These are phyloP conservation scores for Magnolia officinalis DNA, from an alignment of 164 flowering plant species.

Conservation along the genomic window DNA sequence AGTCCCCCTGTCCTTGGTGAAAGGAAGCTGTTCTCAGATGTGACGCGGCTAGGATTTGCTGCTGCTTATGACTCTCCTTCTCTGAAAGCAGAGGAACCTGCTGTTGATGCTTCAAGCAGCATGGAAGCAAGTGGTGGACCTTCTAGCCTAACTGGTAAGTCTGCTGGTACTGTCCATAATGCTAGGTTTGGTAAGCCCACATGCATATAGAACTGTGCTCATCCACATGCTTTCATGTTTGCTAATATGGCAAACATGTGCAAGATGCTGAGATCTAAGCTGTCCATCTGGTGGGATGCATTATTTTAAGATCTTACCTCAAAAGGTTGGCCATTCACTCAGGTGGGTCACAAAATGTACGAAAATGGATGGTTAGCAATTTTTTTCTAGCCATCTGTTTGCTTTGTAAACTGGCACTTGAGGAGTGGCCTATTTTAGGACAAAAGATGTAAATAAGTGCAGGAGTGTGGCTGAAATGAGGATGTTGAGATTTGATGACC, in stretches of 20 bases:
- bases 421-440: too few relatives aligned
- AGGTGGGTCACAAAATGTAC: too few relatives aligned
- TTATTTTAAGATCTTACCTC: too few relatives aligned
- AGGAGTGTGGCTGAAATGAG: too few relatives aligned
- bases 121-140: constrained; percentile 28
- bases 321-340: too few relatives aligned
- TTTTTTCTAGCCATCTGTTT: too few relatives aligned
- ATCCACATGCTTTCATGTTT: background rate
- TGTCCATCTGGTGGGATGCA: too few relatives aligned
- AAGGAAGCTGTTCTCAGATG: constrained; percentile 70
- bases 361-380: too few relatives aligned
- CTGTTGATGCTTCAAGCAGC: constrained; percentile 19
- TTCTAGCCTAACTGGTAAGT: constrained; percentile 15
- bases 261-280: background rate
- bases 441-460: too few relatives aligned
- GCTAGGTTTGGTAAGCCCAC: background rate
- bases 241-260: background rate
- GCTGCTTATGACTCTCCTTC: constrained; percentile 78
- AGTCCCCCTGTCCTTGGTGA: constrained; percentile 59
- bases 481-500: too few relatives aligned
- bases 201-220: background rate
- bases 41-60: constrained; percentile 87
- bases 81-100: constrained; percentile 39
- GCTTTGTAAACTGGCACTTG: too few relatives aligned
- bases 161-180: too few relatives aligned